phyloP scores from a whole-genome alignment of 768 basidiomycete species.

The Calvatia gigantea region DNA sequence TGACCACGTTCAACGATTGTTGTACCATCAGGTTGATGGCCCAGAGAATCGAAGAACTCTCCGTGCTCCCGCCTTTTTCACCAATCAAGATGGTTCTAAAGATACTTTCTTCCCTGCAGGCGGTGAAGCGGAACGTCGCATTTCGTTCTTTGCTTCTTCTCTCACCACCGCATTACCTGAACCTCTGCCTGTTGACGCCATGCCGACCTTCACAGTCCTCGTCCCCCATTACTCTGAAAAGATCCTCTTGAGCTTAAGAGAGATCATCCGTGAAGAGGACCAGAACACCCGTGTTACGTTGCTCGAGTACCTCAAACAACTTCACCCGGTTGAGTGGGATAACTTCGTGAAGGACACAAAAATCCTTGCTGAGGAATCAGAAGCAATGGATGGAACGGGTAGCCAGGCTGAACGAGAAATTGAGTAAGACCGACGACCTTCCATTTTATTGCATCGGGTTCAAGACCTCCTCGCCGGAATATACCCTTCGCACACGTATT shows the following conservation, averaged over 20 bases:
- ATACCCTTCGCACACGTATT: conserved; percentile 97
- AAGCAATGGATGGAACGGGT: conserved; percentile 50
- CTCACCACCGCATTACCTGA: conserved; percentile 95
- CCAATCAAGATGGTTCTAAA: conserved; percentile 77
- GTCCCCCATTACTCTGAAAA: conserved; percentile 99
- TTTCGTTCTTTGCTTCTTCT: conserved; percentile 98
- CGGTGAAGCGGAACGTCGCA: conserved; percentile 94
- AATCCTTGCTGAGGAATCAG: conserved; percentile 91
- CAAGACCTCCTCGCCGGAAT: conserved; percentile 98
- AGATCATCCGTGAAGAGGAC: conserved; percentile 98
- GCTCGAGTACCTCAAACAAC: conserved; percentile 96
- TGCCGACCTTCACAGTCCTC: conserved; percentile 99
- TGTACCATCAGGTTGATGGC: conserved; percentile 95
- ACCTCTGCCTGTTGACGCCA: conserved; percentile 92
- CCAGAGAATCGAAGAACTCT: conserved; percentile 87
- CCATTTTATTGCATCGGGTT: conserved; percentile 99
- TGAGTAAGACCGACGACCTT: conserved; percentile 79
- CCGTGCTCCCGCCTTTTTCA: conserved; percentile 97
- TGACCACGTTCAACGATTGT: conserved; percentile 94
- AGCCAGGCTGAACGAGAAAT: conserved; percentile 70
- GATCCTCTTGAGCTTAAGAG: conserved; percentile 91
- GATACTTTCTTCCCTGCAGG: conserved; percentile 90
- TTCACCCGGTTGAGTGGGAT: conserved; percentile 99
- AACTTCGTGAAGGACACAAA: conserved; percentile 99
- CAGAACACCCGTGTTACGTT: conserved; percentile 95